A percentile compares a stretch with the other conserved stretches of the same genome.
Conservation (phyloP, 2,329 filamentous ascomycete species). For the Huntiella decipiens region DNA sequence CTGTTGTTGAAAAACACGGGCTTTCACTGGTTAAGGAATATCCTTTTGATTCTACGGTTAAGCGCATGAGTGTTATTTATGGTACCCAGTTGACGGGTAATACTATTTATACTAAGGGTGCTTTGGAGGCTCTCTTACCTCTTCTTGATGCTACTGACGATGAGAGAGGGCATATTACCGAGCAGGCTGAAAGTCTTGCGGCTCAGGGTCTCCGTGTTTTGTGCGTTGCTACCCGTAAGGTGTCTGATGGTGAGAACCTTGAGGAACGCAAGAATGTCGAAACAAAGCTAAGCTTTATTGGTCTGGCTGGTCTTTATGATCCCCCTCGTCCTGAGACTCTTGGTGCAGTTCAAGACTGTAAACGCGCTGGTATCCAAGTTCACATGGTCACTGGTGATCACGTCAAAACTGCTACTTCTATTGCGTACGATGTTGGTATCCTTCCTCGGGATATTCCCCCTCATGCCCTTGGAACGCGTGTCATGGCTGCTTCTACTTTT, state of each 20-base stretch:
- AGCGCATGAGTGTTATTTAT: slow-evolving; percentile 58
- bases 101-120: slow-evolving; percentile 38
- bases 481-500: slow-evolving; percentile 45
- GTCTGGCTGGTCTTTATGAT: slow-evolving; percentile 53
- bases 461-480: slow-evolving; percentile 24
- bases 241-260: slow-evolving; percentile 20
- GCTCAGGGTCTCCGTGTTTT: slow-evolving; percentile 49
- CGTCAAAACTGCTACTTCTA: slow-evolving; percentile 46
- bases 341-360: slow-evolving; percentile 38
- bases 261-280: slow-evolving; percentile 36
- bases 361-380: slow-evolving; percentile 41
- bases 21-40: slow-evolving; percentile 41
- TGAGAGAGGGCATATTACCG: slow-evolving; percentile 26
- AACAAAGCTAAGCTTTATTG: slow-evolving; percentile 40
- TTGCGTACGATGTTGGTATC: slow-evolving; percentile 47
- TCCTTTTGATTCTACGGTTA: slow-evolving; percentile 54
- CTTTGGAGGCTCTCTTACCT: slow-evolving; percentile 36
- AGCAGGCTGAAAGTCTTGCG: slow-evolving; percentile 36
- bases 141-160: slow-evolving; percentile 29
- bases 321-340: slow-evolving; percentile 50
- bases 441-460: slow-evolving; percentile 22
- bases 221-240: slow-evolving; percentile 37
- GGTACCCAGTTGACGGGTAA: slow-evolving; percentile 19
- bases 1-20: slow-evolving; percentile 20
- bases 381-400: slow-evolving; percentile 56